Conservation (phyloP, 2,329 filamentous ascomycete species). For the Colletotrichum horii region DNA sequence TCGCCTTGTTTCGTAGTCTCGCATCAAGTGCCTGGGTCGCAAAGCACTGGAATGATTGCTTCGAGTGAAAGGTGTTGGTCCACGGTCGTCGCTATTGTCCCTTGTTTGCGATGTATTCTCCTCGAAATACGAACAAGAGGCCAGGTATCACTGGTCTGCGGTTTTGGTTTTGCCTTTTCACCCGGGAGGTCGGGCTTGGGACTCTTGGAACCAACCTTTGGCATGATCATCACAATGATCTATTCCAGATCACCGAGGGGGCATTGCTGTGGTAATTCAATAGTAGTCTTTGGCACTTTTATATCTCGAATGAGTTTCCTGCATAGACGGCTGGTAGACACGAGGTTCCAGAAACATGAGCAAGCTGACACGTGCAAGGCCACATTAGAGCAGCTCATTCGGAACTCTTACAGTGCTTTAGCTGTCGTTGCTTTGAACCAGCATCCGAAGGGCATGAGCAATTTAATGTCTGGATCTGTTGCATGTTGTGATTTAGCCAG, state of each 20-base stretch:
- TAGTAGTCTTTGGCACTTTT: neutral
- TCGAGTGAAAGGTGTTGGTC: accelerated
- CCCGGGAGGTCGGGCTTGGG: neutral
- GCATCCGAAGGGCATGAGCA: accelerated
- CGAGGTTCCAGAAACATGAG: neutral
- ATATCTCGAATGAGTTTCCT: neutral
- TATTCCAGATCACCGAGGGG: no score
- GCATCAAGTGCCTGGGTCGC: accelerated
- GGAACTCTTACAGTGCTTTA: accelerated
- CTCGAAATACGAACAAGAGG: neutral
- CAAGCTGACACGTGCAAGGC: neutral
- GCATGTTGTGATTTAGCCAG: neutral
- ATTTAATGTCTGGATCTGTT: accelerated
- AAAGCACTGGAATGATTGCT: accelerated
- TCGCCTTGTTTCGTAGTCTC: neutral
- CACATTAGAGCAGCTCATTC: neutral
- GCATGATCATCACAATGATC: no score
- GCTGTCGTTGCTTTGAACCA: neutral
- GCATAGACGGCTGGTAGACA: neutral
- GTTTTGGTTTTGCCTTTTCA: neutral
- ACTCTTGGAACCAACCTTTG: accelerated
- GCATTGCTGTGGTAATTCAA: neutral
- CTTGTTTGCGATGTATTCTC: neutral
- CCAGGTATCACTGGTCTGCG: neutral
- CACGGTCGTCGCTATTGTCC: neutral